Percentiles rank a stretch among this genome's conserved stretches.
Conservation (phyloP, 208 protist genomes). For the Acanthamoeba healyi region DNA sequence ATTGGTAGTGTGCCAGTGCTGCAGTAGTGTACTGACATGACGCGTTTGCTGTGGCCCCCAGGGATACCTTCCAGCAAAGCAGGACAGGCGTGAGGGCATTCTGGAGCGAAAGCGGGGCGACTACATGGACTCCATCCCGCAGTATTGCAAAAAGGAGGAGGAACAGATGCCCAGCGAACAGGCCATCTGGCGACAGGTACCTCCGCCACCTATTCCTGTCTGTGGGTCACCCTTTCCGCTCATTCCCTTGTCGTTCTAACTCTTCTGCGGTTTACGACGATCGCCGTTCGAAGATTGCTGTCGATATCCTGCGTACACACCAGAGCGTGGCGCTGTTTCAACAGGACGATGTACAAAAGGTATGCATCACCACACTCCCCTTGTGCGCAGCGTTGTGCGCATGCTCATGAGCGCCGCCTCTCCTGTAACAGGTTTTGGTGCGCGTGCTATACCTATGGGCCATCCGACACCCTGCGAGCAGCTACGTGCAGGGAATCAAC, state of each 20-base stretch:
- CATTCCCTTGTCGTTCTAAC: background rate
- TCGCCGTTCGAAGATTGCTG: constrained; percentile 77
- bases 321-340: constrained; percentile 87
- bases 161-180: constrained; percentile 80
- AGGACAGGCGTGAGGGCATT: constrained; percentile 82
- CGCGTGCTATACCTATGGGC: constrained; percentile 92
- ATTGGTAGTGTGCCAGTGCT: background rate
- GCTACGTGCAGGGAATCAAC: constrained; percentile 95
- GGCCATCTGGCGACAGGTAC: constrained; percentile 85
- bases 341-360: constrained; percentile 81
- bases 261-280: background rate
- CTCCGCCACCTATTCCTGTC: too few relatives aligned
- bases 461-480: constrained; percentile 91
- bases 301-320: constrained; percentile 89
- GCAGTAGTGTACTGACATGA: background rate
- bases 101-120: constrained; percentile 88
- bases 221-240: background rate
- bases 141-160: constrained; percentile 83
- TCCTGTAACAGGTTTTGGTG: constrained; percentile 81
- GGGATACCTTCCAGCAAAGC: constrained; percentile 88
- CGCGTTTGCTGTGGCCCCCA: background rate
- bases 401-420: too few relatives aligned
- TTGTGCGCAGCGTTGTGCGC: too few relatives aligned
- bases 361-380: constrained; percentile 2
- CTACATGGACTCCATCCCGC: constrained; percentile 84